Conservation (phyloP, 371 early-diverging fungal species). For the Batrachochytrium dendrobatidis region DNA sequence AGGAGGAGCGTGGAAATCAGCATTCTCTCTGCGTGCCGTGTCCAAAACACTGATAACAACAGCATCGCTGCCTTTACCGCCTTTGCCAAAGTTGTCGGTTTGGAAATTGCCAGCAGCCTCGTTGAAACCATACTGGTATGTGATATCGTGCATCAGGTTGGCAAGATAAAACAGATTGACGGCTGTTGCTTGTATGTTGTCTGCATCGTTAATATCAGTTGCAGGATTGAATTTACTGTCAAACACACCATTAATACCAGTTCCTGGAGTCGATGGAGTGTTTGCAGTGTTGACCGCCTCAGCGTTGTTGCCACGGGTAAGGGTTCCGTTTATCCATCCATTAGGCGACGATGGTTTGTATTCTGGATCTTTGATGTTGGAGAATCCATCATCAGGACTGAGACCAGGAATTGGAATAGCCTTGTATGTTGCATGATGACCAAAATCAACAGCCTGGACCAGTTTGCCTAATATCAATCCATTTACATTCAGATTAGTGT, state of each 20-base stretch:
- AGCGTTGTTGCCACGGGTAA: slow-evolving; percentile 17
- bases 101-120: slow-evolving; percentile 47
- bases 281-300: slow-evolving; percentile 14
- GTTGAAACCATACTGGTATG: slow-evolving; percentile 35
- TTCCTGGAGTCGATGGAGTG: not conserved
- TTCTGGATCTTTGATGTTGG: slow-evolving; percentile 14
- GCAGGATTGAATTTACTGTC: slow-evolving; percentile 8
- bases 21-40: slow-evolving; percentile 27
- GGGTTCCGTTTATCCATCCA: slow-evolving; percentile 29
- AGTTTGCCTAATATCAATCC: too few species aligned
- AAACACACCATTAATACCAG: not conserved
- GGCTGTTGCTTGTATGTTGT: slow-evolving; percentile 17
- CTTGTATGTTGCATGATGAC: slow-evolving; percentile 17
- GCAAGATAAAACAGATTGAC: slow-evolving; percentile 28
- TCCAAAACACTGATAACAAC: slow-evolving; percentile 47
- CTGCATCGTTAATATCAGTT: slow-evolving; percentile 5
- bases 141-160: slow-evolving; percentile 36
- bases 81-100: slow-evolving; percentile 29
- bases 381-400: slow-evolving; percentile 9
- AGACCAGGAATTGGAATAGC: slow-evolving; percentile 15
- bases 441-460: slow-evolving; percentile 12
- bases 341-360: slow-evolving; percentile 21
- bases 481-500: too few species aligned
- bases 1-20: slow-evolving; percentile 35
- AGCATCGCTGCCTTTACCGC: slow-evolving; percentile 65